Conservation (phyloP, 768 basidiomycete species). For the Mycena kentingensis region DNA sequence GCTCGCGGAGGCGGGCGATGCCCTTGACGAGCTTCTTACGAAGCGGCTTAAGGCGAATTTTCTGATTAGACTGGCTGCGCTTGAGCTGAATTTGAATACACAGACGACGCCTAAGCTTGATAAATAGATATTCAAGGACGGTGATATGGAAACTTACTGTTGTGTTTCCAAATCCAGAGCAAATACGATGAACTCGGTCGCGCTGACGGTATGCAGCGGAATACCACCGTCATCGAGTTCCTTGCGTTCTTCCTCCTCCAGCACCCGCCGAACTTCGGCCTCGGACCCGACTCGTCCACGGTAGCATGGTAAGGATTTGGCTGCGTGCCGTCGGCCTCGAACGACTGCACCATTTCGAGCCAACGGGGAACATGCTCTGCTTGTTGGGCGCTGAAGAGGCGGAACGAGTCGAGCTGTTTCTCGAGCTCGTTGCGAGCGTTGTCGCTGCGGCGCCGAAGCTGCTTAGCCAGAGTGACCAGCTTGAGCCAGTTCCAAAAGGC, state of each 20-base stretch:
- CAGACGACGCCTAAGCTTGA: neutral
- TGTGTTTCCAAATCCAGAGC: conserved; percentile 2
- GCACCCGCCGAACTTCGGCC: neutral
- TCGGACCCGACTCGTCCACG: neutral
- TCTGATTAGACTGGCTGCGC: neutral
- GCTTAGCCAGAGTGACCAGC: neutral
- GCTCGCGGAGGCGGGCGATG: neutral
- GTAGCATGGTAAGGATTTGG: neutral
- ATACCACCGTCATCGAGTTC: neutral
- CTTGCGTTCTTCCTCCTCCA: neutral
- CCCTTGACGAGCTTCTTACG: neutral
- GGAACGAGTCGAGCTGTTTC: neutral
- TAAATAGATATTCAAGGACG: neutral
- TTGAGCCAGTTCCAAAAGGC: neutral
- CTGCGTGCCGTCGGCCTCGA: neutral
- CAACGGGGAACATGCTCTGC: neutral
- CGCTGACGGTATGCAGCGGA: neutral
- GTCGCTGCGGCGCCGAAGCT: neutral
- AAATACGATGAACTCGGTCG: neutral
- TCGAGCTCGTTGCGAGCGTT: neutral
- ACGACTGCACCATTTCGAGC: neutral
- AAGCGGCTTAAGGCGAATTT: neutral
- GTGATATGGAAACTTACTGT: conserved; percentile 2
- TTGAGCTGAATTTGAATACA: neutral
- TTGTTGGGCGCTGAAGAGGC: neutral